A percentile compares a stretch with the other conserved stretches of the same genome.
Conservation (phyloP, 129 eudicot species). For the Gnaphalium uliginosum region DNA sequence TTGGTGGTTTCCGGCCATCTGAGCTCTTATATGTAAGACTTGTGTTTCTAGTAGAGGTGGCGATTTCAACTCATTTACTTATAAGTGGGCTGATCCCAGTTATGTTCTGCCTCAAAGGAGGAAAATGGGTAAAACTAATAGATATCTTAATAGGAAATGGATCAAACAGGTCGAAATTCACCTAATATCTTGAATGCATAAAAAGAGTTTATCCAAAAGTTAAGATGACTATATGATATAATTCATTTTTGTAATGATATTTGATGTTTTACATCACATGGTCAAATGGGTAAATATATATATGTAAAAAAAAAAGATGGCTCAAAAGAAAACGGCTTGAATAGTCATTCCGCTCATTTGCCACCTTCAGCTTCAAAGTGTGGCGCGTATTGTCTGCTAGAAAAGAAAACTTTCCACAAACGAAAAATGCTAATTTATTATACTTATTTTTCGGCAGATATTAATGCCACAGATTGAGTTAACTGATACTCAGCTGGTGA, state of each 20-base stretch:
- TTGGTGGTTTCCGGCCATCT: slow-evolving; percentile 93
- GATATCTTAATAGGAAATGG: not conserved
- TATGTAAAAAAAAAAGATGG: no score
- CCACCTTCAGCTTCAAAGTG: not conserved
- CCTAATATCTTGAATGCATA: no score
- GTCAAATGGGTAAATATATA: no score
- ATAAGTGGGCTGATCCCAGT: not conserved
- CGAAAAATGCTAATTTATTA: not conserved
- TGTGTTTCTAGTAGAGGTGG: not conserved
- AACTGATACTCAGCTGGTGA: slow-evolving; percentile 52
- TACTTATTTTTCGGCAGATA: slow-evolving; percentile 42
- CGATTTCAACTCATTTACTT: not conserved
- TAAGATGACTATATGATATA: no score
- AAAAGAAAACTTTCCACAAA: not conserved
- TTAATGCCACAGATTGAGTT: slow-evolving; percentile 71
- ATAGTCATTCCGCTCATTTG: not conserved
- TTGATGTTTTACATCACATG: no score
- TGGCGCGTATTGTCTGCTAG: not conserved
- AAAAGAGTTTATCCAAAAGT: no score
- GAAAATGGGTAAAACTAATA: not conserved
- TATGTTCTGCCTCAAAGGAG: not conserved
- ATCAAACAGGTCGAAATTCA: not conserved
- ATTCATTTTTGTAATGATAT: no score
- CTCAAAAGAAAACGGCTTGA: no score
- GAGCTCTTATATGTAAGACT: slow-evolving; percentile 65